Conservation (phyloP, 2,329 filamentous ascomycete genomes). For the Geosmithia flava region DNA sequence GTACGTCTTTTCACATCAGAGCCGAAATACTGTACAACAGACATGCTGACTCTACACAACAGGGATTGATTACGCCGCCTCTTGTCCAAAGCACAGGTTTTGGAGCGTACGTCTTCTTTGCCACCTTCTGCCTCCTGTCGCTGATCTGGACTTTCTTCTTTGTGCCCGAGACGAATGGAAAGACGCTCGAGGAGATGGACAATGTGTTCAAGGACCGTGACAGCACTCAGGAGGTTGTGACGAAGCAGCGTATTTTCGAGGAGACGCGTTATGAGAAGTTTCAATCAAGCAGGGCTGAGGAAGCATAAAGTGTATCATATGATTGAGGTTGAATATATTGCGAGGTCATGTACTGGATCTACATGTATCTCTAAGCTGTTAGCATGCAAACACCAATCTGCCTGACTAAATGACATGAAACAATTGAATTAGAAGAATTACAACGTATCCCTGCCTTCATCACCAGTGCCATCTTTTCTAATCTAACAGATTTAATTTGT, state of each 20-base stretch:
- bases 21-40: neutral
- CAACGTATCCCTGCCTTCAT: too few relatives aligned
- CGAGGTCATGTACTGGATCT: too few relatives aligned
- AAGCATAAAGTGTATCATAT: neutral
- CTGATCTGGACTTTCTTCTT: conserved; percentile 36
- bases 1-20: conserved; percentile 2
- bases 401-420: too few relatives aligned
- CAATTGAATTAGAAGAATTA: too few relatives aligned
- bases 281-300: neutral
- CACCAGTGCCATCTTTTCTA: too few relatives aligned
- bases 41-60: neutral
- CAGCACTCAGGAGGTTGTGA: neutral
- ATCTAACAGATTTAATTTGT: too few relatives aligned
- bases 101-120: conserved; percentile 48
- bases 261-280: neutral
- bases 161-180: conserved; percentile 41
- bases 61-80: conserved; percentile 39
- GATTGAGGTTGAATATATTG: neutral
- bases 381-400: too few relatives aligned
- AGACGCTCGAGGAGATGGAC: conserved; percentile 40
- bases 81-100: conserved; percentile 36
- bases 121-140: conserved; percentile 36
- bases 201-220: conserved; percentile 7
- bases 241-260: neutral
- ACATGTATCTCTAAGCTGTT: too few relatives aligned